Evolutionary conservation across 2,329 filamentous ascomycete species (phyloP), one percentile per base, ranked within the genome.

Genomic region (Ophiostoma ulmi): DNA sequence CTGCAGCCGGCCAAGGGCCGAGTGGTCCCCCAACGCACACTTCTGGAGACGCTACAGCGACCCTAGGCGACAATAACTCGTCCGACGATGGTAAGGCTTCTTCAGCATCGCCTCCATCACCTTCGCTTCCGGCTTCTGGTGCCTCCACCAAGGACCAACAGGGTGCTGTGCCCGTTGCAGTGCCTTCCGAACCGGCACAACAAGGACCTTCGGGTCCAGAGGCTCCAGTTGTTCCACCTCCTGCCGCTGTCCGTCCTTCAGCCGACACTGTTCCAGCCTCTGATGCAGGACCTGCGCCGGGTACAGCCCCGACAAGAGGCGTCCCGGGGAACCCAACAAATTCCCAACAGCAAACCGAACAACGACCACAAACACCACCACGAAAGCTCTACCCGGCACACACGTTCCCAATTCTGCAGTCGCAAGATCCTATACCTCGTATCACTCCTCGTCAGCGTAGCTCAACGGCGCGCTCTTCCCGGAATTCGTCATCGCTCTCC

Each of bases 51-150:
- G 63, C 63, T 11, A 65, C 63, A 39, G 63, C 63, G 3, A 70
- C 67, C 0, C 58, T 69, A 2, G 69, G 64, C 39, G 69, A 72
- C 69, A 71, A 41, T 72, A 72, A 70, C 64, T 74, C 72, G 2
- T 69, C 72, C 10, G 73, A 74, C 6, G 72, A 70, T 8, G 73
- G 73, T 66, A 31, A 64, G 2, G 48, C 36, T 14, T 11, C 36
- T 7, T 0, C 35, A 10, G 36, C 13, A 20, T 65, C 48, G 38
- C 55, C 7, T 44, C 17, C 44, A 63, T 48, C 31, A 11, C 44
- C 31, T 35, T n/a, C 26, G n/a, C 26, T 63, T 14, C 58, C 58
- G 58, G 58, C 58, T 31, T 31, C 58, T 20, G 22, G n/a, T 2
- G 13, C 17, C 11, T 26, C 58, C 14, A 26, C 20, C 58, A 63